Base-by-base conservation (phyloP, 1,139 yeast species). In the Citeromyces siamensis region DNA sequence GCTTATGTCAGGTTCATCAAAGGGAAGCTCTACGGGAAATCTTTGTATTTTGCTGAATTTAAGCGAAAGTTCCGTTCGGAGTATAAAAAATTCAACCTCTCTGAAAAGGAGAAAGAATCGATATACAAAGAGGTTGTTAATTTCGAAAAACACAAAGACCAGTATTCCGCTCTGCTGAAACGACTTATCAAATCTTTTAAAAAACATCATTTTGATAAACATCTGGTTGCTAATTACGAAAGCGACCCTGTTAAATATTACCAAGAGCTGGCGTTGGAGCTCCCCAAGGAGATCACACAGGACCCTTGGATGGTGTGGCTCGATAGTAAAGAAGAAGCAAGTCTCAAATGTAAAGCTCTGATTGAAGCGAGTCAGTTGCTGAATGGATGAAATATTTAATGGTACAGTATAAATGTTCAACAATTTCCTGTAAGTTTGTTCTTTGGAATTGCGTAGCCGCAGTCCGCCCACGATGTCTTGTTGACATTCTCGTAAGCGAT, bases 401-500 rank as follows among this genome's bases (percentile, higher is more conserved):
- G 12, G 16, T 23, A 23, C 28, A 23, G 16, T 27, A 27, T 27
- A 32, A n/a, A 7, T 33, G 18, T 22, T 18, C 19, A 34, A 33
- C 40, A 42, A 40, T 52, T 44, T 19, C 52, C 55, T 6, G 50
- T 46, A 32, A 59, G 42, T 4, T 40, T 48, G 45, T 57, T 57
- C 38, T 48, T 54, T 20, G 65, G 65, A 34, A 40, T 33, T 3
- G 46, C 27, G 40, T 59, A 62, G 17, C 66, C 66, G 2, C 64
- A 59, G 2, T 23, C 34, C 16, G 47, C 45, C 67, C 67, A 62
- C 2, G 36, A 33, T 2, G 81, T 74, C 26, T 58, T 42, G 49
- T 74, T 74, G 37, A 57, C 53, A 47, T 69, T 62, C 32, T 51
- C 40, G 48, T 73, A 74, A n/a, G 74, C 70, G 35, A 53, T 50